phyloP scores from a whole-genome alignment of 352 stramenopile genomes.

The Phytopythium sindhum region DNA sequence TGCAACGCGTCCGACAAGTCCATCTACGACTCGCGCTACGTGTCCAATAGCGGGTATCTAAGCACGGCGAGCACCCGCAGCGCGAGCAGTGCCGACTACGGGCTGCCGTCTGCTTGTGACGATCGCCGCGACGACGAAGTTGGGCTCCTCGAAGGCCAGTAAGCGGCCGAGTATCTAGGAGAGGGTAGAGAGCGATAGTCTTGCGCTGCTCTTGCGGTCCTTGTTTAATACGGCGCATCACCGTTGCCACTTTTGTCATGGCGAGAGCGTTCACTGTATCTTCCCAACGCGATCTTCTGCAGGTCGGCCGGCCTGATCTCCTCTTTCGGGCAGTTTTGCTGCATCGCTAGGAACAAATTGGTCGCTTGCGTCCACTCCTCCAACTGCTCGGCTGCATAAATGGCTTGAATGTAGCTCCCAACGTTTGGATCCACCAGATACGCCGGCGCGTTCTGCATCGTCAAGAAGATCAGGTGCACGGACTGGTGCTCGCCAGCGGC shows the following conservation, averaged over 20 bases:
- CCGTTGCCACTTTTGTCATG: conserved; percentile 12
- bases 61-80: conserved; percentile 6
- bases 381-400: conserved; percentile 62
- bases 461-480: conserved; percentile 62
- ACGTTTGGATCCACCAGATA: conserved; percentile 47
- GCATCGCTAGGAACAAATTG: conserved; percentile 74
- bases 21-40: conserved; percentile 37
- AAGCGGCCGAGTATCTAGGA: neutral
- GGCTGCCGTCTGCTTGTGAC: conserved; percentile 24
- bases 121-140: conserved; percentile 50
- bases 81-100: conserved; percentile 23
- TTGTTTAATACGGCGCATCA: neutral
- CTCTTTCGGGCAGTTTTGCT: conserved; percentile 45
- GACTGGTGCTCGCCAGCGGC: conserved; percentile 37
- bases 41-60: neutral
- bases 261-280: conserved; percentile 45
- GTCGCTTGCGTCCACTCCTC: conserved; percentile 68
- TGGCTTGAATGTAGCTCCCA: conserved; percentile 72
- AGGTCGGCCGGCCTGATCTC: conserved; percentile 47
- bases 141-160: conserved; percentile 43
- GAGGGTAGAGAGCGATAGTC: too few relatives aligned
- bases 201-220: neutral
- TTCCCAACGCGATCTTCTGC: conserved; percentile 58
- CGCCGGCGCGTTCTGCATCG: conserved; percentile 48
- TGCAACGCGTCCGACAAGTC: conserved; percentile 72